Base-by-base conservation (phyloP, 129 eudicot genomes). In the Scalesia atractyloides region DNA sequence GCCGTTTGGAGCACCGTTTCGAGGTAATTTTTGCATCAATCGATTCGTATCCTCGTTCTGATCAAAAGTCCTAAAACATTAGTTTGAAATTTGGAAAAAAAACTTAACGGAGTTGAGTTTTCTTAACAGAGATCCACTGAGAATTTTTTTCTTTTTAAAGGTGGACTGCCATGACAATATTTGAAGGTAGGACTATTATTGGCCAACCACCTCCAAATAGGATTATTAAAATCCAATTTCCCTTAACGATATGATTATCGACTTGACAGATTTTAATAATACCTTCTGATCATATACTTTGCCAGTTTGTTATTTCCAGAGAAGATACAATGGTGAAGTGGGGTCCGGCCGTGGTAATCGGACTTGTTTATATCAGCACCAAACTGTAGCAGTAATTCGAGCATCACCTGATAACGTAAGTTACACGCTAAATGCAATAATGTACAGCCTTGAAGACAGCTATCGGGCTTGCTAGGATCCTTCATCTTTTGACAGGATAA, bases 241-340 rank as follows among this genome's bases (percentile, higher is more conserved):
- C n/a, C n/a, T 30, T 30, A 49, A 34, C 39, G 47, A 13, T 15
- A 66, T 5, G 30, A 53, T 26, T 22, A 24, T 5, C 4, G 39
- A 58, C 18, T 12, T 12, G 1, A 5, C 0, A 30, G 65, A 59
- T 30, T 13, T 26, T 30, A 5, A 33, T 3, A 43, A 77, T 82
- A 95, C 99, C 99, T 90, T 88, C 91, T 90, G 64, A 95, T 92
- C 63, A 95, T 75, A 80, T 84, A 84, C 80, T 90, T 95, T 13
- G 99, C 99, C 84, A 90, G 62, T 30, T 86, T 70, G 77, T 88
- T 86, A 68, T 91, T 81, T 68, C 89, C 85, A 10, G 81, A 69
- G 48, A 77, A 75, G 68, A 95, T 88, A 80, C 99, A 95, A 71
- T 90, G 96, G 49, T 88, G 96, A 53, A 95, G 83, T 49, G 99